Evolutionary conservation across 2,329 filamentous ascomycete species (phyloP).

Genomic region (Truncatella angustata): DNA sequence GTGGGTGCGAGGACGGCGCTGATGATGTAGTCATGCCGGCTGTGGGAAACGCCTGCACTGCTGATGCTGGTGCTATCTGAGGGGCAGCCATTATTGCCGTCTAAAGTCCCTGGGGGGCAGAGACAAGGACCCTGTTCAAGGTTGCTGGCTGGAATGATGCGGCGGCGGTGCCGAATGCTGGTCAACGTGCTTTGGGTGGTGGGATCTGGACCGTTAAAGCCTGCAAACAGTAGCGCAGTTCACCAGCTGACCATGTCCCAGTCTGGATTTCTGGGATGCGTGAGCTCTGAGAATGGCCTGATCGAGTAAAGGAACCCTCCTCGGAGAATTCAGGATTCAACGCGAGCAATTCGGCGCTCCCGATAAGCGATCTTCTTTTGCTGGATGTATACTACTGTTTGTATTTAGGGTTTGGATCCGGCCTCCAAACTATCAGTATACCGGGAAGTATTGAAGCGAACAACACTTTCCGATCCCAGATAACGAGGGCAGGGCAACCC

Average conservation of each 20-base stretch:
- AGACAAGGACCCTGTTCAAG: slow-evolving; percentile 5
- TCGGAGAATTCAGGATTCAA: slow-evolving; percentile 5
- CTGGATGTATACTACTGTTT: not conserved
- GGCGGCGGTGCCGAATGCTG: slow-evolving; percentile 5
- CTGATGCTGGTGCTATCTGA: slow-evolving; percentile 2
- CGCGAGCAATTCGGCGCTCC: slow-evolving; percentile 2
- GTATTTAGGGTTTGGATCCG: slow-evolving; percentile 3
- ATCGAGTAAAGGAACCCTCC: not conserved
- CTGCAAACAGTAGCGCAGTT: slow-evolving; percentile 9
- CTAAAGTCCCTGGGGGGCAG: not conserved
- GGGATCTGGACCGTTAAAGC: slow-evolving; percentile 1
- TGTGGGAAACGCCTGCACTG: slow-evolving; percentile 1
- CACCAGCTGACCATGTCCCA: slow-evolving; percentile 8
- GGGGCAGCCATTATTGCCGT: slow-evolving; percentile 9
- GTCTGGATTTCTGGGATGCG: not conserved
- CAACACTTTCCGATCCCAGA: too few relatives aligned
- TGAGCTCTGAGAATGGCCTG: not conserved
- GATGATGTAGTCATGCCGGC: slow-evolving; percentile 8
- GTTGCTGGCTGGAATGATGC: not conserved
- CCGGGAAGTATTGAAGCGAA: not conserved
- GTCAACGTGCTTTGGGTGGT: not conserved
- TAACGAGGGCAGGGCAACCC: too few relatives aligned
- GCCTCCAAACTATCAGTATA: not conserved
- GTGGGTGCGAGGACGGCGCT: not conserved
- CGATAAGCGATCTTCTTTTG: not conserved